Evolutionary conservation across 2,329 filamentous ascomycete genomes (phyloP).

Genomic region (Botryotinia convoluta): DNA sequence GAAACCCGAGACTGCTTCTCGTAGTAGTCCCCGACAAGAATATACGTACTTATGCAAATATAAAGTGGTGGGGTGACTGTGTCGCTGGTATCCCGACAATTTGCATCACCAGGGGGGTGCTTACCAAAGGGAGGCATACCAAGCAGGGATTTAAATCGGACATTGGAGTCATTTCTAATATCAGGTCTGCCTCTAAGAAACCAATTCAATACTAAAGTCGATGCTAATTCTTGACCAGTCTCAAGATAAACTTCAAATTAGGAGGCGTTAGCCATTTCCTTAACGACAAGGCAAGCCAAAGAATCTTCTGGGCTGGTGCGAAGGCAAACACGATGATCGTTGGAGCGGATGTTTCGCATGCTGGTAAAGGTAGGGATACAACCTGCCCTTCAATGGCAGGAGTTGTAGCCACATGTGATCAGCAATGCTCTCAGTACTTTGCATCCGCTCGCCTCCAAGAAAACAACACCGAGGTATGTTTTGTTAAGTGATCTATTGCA

Average conservation of each 20-base stretch:
- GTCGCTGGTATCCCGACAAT: constrained; percentile 20
- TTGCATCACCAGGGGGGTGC: neutral
- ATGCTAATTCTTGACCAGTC: constrained; percentile 28
- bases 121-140: rapidly evolving
- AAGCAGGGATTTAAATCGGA: rapidly evolving
- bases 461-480: constrained; percentile 69
- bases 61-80: constrained; percentile 26
- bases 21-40: neutral
- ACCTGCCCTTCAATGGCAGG: constrained; percentile 71
- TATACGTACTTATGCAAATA: constrained; percentile 10
- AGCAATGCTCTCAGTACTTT: constrained; percentile 69
- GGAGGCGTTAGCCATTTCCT: constrained; percentile 67
- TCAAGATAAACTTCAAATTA: constrained; percentile 79
- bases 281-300: constrained; percentile 41
- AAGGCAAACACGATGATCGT: constrained; percentile 75
- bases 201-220: no score
- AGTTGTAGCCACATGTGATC: constrained; percentile 71
- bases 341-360: constrained; percentile 84
- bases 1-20: neutral
- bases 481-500: neutral
- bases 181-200: neutral
- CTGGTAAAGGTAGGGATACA: constrained; percentile 58
- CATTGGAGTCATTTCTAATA: neutral
- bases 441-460: constrained; percentile 68
- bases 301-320: constrained; percentile 41